Percentiles rank a stretch among this genome's conserved stretches.
Conservation (phyloP, 805 yeast species). For the Starmerella potacharoeniae region DNA sequence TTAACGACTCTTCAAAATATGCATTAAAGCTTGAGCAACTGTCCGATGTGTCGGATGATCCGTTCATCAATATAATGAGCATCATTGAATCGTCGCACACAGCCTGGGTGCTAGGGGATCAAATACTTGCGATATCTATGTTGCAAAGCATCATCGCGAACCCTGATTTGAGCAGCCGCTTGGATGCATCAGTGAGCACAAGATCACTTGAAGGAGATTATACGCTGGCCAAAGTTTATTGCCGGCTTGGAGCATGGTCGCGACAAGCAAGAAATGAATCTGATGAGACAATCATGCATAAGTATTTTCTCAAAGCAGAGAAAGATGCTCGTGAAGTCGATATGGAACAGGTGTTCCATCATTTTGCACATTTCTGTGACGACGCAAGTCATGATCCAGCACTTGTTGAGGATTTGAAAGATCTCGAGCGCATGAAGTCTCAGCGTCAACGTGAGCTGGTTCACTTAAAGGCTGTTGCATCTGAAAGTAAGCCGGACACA, state of each 20-base stretch:
- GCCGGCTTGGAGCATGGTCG: constrained; percentile 47
- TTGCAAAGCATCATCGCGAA: not conserved
- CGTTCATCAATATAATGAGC: not conserved
- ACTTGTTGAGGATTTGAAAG: not conserved
- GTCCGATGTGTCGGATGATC: not conserved
- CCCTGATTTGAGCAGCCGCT: not conserved
- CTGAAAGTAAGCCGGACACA: constrained; percentile 37
- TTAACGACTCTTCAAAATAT: constrained; percentile 21
- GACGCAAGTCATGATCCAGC: constrained; percentile 13
- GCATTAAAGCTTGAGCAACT: constrained; percentile 21
- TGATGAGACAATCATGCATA: constrained; percentile 44
- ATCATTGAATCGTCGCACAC: constrained; percentile 44
- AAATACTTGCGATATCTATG: constrained; percentile 42
- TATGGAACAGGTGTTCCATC: constrained; percentile 40
- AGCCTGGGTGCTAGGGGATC: constrained; percentile 54
- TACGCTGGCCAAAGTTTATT: constrained; percentile 12
- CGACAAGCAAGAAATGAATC: constrained; percentile 59
- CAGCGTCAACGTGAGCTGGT: not conserved
- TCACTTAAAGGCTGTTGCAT: not conserved
- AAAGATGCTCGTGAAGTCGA: not conserved
- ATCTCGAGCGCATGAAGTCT: not conserved
- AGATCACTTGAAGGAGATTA: not conserved
- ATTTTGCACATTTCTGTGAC: constrained; percentile 58
- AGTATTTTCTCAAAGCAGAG: constrained; percentile 44
- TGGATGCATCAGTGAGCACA: not conserved